Evolutionary conservation across 306 rosid species (phyloP), one percentile per base, ranked within the genome.

Genomic region (Vicia villosa): DNA sequence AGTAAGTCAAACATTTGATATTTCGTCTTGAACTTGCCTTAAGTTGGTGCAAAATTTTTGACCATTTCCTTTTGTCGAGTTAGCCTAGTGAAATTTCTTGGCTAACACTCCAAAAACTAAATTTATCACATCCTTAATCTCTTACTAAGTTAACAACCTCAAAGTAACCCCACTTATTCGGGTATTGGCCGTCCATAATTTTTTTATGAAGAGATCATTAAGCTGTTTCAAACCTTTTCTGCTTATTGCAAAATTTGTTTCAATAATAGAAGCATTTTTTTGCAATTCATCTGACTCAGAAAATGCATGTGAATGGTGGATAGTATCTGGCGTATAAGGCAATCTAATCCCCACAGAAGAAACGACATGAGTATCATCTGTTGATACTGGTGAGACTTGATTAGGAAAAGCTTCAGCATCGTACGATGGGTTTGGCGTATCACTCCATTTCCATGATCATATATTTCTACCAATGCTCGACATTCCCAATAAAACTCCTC

Each of bases 381-480:
- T 70, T 13, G 71, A 58, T 34, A 71, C 61, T 13, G 66, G 52
- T 45, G 95, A 90, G 58, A 89, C 83, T 83, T 95, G 99, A 79
- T 91, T 95, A 14, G 99, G 99, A 85, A 89, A 95, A 43, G 89
- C 99, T 79, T 86, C 95, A n/a, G 97, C 97, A 95, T 95, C 30
- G 97, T 95, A 37, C 61, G 86, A 69, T 95, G 99, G n/a, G 99
- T 97, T 72, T 95, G 99, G 79, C 84, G 99, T 56, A 95, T 83
- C 10, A 84, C 97, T 55, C 96, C 93, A 28, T 96, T 95, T 46
- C 96, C 99, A 34, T 91, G 95, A 69, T 95, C 95, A 58, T 95
- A 95, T 84, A 96, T 83, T 82, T 95, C 99, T 4, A 97, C 99
- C 81, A 95, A 77, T 0, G 99, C 99, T 6, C 99, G 96, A 56